Percentiles rank a stretch among this genome's conserved stretches.
These are phyloP conservation scores for Acacia concinna DNA, from an alignment of 331 rosid species.

Conservation along the genomic window DNA sequence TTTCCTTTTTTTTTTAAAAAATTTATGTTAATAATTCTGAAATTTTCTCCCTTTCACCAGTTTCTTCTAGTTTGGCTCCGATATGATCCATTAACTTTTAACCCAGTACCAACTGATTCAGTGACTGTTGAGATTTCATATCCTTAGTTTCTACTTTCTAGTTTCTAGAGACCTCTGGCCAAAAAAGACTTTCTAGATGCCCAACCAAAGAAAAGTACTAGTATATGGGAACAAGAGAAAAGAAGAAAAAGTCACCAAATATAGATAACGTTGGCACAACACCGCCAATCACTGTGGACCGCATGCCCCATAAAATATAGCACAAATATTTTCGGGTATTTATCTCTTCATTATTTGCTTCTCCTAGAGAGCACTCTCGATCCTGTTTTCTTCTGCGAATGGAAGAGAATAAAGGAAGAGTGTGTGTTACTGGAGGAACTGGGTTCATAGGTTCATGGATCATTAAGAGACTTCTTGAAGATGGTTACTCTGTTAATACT, in stretches of 20 bases:
- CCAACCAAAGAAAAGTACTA: no score
- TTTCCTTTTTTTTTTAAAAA: no score
- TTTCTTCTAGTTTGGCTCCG: no score
- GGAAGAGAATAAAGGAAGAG: neutral
- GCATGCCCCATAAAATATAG: neutral
- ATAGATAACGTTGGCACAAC: neutral
- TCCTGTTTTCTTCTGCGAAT: neutral
- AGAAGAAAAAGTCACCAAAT: neutral
- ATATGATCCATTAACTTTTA: no score
- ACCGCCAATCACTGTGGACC: neutral
- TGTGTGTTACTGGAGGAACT: slow-evolving; percentile 10
- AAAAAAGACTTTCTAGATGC: no score
- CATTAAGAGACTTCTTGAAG: neutral
- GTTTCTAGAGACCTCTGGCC: no score
- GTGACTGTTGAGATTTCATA: no score
- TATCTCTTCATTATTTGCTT: neutral
- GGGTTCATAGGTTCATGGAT: slow-evolving; percentile 12
- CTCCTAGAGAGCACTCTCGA: neutral
- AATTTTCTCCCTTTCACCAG: no score
- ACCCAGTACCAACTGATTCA: no score
- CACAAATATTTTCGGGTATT: neutral
- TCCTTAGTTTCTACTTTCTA: no score
- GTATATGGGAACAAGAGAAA: no score
- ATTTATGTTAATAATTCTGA: no score
- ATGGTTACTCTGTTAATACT: slow-evolving; percentile 5